Conservation (phyloP, 495 filamentous ascomycete genomes). For the Talaromyces proteolyticus region DNA sequence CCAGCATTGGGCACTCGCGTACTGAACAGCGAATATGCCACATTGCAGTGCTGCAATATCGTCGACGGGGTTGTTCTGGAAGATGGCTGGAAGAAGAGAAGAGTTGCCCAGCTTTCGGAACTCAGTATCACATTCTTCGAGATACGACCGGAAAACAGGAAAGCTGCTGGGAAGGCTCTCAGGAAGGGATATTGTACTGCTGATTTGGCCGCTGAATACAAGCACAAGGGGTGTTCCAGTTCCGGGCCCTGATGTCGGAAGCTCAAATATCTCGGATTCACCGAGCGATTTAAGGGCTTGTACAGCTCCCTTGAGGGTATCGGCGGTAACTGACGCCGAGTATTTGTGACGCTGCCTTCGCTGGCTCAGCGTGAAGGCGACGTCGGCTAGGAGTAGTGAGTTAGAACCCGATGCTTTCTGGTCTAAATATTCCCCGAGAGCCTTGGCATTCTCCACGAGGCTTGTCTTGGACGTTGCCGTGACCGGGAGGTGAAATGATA, state of each 20-base stretch:
- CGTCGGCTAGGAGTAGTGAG: background rate
- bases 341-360: background rate
- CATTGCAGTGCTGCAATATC: slow-evolving; percentile 38
- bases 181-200: background rate
- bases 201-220: background rate
- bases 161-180: background rate
- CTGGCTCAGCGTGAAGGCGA: background rate
- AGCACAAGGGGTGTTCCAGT: background rate
- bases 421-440: background rate
- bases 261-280: background rate
- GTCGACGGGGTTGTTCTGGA: slow-evolving; percentile 21
- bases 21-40: slow-evolving; percentile 29
- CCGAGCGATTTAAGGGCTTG: background rate
- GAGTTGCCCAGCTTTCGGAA: slow-evolving; percentile 16
- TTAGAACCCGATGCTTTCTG: background rate
- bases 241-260: background rate
- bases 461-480: background rate
- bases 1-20: slow-evolving; percentile 29
- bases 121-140: slow-evolving; percentile 27
- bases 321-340: background rate
- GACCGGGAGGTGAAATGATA: background rate
- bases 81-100: slow-evolving; percentile 44
- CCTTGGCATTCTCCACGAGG: background rate
- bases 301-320: background rate
- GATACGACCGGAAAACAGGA: slow-evolving; percentile 12